Evolutionary conservation across 2,329 filamentous ascomycete species (phyloP).

Genomic region (Colletotrichum incanum): DNA sequence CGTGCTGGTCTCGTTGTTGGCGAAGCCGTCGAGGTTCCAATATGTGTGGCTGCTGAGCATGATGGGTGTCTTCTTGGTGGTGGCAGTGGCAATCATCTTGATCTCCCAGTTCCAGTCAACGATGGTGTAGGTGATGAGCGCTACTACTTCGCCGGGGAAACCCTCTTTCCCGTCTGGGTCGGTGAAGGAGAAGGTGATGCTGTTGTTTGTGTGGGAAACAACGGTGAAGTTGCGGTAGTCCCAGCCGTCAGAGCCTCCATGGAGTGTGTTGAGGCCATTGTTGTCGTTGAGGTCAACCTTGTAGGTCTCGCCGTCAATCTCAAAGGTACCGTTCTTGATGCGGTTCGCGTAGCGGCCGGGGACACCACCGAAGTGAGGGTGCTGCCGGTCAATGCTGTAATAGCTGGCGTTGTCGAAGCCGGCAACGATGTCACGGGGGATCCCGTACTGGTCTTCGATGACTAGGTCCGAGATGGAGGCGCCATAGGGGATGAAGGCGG

Average conservation of each 20-base stretch:
- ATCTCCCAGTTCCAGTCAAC: slow-evolving; percentile 78
- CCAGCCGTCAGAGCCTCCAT: slow-evolving; percentile 81
- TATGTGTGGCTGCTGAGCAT: slow-evolving; percentile 84
- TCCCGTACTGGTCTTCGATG: slow-evolving; percentile 78
- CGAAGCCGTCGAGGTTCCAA: slow-evolving; percentile 88
- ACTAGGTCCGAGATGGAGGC: slow-evolving; percentile 81
- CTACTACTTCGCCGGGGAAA: slow-evolving; percentile 84
- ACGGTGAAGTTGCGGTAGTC: slow-evolving; percentile 86
- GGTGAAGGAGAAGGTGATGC: slow-evolving; percentile 82
- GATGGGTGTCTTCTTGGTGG: slow-evolving; percentile 84
- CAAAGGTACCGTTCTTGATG: slow-evolving; percentile 83
- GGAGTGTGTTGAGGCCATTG: slow-evolving; percentile 74
- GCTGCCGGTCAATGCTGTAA: slow-evolving; percentile 75
- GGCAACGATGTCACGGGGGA: slow-evolving; percentile 79
- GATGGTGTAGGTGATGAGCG: slow-evolving; percentile 82
- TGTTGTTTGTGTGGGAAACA: slow-evolving; percentile 75
- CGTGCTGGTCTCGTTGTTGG: slow-evolving; percentile 77
- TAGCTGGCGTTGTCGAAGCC: slow-evolving; percentile 84
- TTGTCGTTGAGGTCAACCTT: slow-evolving; percentile 76
- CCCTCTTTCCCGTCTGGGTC: slow-evolving; percentile 82
- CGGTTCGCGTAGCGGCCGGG: slow-evolving; percentile 86
- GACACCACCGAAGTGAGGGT: slow-evolving; percentile 81
- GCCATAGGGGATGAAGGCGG: slow-evolving; percentile 81
- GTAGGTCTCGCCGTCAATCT: slow-evolving; percentile 75
- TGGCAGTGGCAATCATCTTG: slow-evolving; percentile 79